Evolutionary conservation across 192 early-diverging fungal species (phyloP).

Genomic region (Allomyces macrogynus): DNA sequence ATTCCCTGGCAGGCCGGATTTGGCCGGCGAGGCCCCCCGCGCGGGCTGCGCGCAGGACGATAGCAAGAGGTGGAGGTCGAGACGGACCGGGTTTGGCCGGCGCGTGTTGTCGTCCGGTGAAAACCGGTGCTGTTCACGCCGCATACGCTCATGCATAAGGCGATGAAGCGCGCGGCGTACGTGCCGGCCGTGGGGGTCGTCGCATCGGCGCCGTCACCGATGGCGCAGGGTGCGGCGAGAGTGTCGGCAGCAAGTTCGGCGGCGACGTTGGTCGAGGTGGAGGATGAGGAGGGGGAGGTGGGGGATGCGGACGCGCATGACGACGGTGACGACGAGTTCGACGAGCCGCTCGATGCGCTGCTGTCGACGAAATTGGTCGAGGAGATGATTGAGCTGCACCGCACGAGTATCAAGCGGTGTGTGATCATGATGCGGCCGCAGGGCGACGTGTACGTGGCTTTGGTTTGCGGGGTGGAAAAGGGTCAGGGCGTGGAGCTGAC

Average conservation of each 20-base stretch:
- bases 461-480: too few relatives aligned
- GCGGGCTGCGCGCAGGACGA: neutral
- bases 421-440: neutral
- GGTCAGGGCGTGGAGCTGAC: too few relatives aligned
- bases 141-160: neutral
- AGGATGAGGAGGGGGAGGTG: too few relatives aligned
- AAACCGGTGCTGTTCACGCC: constrained; percentile 1
- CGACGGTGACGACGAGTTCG: constrained; percentile 16
- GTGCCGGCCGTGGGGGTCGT: too few relatives aligned
- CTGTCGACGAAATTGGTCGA: constrained; percentile 61
- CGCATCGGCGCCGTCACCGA: too few relatives aligned
- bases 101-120: neutral
- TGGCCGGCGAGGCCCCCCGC: neutral
- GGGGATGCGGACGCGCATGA: neutral
- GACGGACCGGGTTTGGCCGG: neutral
- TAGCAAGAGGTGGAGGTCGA: neutral
- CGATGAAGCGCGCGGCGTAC: too few relatives aligned
- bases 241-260: too few relatives aligned
- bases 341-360: constrained; percentile 30
- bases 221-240: too few relatives aligned
- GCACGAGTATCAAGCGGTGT: constrained; percentile 21
- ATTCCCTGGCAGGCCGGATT: neutral
- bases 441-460: neutral
- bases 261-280: too few relatives aligned
- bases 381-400: constrained; percentile 72